Evolutionary conservation across 768 basidiomycete species (phyloP), one percentile per base, ranked within the genome.

Genomic region (Russula virescens): DNA sequence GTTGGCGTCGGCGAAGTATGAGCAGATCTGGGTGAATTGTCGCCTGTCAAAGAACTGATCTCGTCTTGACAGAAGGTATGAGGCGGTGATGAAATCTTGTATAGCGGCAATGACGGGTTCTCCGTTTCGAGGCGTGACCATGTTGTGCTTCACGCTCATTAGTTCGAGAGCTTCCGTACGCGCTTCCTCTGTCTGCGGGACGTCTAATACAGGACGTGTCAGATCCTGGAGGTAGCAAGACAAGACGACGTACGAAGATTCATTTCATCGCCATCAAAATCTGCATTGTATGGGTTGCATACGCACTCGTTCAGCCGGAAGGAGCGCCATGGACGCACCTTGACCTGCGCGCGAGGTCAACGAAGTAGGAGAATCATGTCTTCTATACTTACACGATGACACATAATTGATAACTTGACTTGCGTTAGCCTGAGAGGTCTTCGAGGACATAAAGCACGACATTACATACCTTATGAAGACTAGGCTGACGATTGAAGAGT

Each of bases 211-310:
- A 42, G 51, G 28, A 52, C 66, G 4, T 43, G 25, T 19, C 55
- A 28, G 31, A 42, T 16, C 6, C 63, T 35, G 40, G 50, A 34
- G 18, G 55, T 4, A 28, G 31, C 35, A 9, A 26, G 58, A n/a
- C 16, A 23, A 55, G 72, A 31, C 11, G 9, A 74, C 91, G 69
- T 70, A 95, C 96, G 97, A 69, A 99, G 78, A 75, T 99, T 99
- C 97, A 99, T 99, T 74, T 99, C 97, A 72, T 99, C 97, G 64
- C 97, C 97, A 72, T 99, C 97, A 67, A 99, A 99, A 79, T 99
- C 97, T 53, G 97, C 97, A 71, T 98, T 98, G 76, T 98, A 98
- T 9, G 97, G 97, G 51, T 92, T 94, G 75, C 97, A 99, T 10
- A 98, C 97, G 83, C 97, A 99, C 73, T 99, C 97, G 71, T 99